A percentile compares a stretch with the other conserved stretches of the same genome.
Conservation (phyloP, 768 basidiomycete species). For the Trametes maxima region DNA sequence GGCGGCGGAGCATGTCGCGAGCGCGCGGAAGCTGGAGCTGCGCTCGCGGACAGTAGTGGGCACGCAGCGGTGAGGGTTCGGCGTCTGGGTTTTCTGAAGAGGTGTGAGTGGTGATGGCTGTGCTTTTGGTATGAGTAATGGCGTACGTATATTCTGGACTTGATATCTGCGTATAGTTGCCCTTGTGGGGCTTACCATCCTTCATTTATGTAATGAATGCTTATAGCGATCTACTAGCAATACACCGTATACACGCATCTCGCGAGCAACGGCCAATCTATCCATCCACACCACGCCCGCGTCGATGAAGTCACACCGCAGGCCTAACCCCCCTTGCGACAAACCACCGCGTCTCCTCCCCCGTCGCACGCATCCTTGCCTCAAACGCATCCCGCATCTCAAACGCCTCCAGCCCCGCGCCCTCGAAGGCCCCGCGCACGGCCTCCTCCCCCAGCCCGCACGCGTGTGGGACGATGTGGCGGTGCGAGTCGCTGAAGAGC, state of each 20-base stretch:
- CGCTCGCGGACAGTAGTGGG: not conserved
- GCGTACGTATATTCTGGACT: too few relatives aligned
- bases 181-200: too few relatives aligned
- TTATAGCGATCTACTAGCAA: too few relatives aligned
- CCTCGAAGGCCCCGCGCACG: conserved; percentile 53
- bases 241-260: not conserved
- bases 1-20: conserved; percentile 8
- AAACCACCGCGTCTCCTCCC: conserved; percentile 48
- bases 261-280: too few relatives aligned
- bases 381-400: conserved; percentile 44
- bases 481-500: conserved; percentile 39
- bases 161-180: too few relatives aligned
- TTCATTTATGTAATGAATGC: too few relatives aligned
- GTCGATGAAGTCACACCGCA: not conserved
- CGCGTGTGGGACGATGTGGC: conserved; percentile 54
- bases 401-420: conserved; percentile 46
- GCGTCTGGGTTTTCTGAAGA: too few relatives aligned
- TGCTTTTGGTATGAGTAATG: too few relatives aligned
- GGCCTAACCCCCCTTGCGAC: conserved; percentile 40
- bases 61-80: not conserved
- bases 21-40: conserved; percentile 4
- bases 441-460: conserved; percentile 54
- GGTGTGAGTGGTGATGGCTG: too few relatives aligned
- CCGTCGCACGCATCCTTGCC: conserved; percentile 33
- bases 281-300: too few relatives aligned